Evolutionary conservation across 1,139 yeast species (phyloP), one percentile per base, ranked within the genome.

Genomic region (Sugiyamaella japonica): DNA sequence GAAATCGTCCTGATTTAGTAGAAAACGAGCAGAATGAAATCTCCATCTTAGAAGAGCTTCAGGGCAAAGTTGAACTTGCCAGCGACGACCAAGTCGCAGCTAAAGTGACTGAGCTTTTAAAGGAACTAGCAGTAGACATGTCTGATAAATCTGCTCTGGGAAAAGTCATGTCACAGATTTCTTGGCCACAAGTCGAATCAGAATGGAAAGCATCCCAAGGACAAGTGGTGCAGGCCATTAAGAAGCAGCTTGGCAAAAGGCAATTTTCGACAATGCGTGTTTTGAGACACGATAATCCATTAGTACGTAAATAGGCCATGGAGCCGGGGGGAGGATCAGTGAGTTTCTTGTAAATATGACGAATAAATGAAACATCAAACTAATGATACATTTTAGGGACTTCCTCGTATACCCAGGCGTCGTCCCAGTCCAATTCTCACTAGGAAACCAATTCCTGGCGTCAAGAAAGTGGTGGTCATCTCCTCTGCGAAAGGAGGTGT

Each of bases 401-500:
- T 84, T 29, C 89, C 88, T 1, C 75, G 68, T n/a, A 57, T 57
- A 8, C 66, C 68, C 12, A 56, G 58, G 28, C 54, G 59, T 31
- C 59, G 61, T 6, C 55, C 58, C n/a, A 62, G 50, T 48, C 57
- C 53, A 58, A 42, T 52, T 12, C 66, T 84, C 2, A 86, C 89
- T 0, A 71, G 83, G 3, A 78, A 75, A 56, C 83, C 79, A 58
- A 80, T 87, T 31, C 82, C 85, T 0, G 82, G 82, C 13, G 95
- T 87, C 1, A 71, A 76, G 10, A 82, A 79, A 50, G 78, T 88
- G 2, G 62, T 89, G 0, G 74, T 88, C 0, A 93, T 89, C 0
- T 80, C 95, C 0, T 86, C 95, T 0, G 93, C 88, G 0, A 86
- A 86, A 65, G 93, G 93, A 0, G 93, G 93, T 0, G 93, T 86